Conservation (phyloP, 2,329 filamentous ascomycete species). For the Xylaria sp. region DNA sequence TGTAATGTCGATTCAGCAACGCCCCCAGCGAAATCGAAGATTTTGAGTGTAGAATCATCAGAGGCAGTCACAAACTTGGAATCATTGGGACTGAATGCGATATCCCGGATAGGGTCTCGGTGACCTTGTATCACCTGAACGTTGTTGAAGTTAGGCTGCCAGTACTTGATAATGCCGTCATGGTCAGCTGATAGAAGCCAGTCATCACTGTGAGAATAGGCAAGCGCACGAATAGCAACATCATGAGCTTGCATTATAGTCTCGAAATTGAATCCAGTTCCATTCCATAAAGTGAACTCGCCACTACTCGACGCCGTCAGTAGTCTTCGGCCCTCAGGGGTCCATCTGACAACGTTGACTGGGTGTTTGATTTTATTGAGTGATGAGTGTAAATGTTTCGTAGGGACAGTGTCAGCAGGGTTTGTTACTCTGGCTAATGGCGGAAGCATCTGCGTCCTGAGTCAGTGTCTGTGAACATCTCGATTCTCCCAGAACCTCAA, state of each 20-base stretch:
- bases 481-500: neutral
- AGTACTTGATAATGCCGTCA: conserved; percentile 96
- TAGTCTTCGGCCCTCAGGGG: conserved; percentile 89
- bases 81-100: conserved; percentile 94
- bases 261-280: conserved; percentile 98
- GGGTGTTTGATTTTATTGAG: conserved; percentile 98
- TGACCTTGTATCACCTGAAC: conserved; percentile 95
- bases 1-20: conserved; percentile 83
- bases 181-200: conserved; percentile 97
- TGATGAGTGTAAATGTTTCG: conserved; percentile 97
- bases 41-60: conserved; percentile 92
- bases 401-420: conserved; percentile 87
- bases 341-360: conserved; percentile 97
- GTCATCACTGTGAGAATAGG: conserved; percentile 95
- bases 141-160: conserved; percentile 99
- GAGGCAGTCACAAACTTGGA: conserved; percentile 96
- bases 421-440: conserved; percentile 78
- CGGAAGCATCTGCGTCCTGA: conserved; percentile 76
- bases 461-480: conserved; percentile 25
- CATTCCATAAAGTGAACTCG: conserved; percentile 99
- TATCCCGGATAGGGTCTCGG: conserved; percentile 85
- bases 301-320: conserved; percentile 95
- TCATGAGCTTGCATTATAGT: conserved; percentile 99
- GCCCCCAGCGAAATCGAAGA: conserved; percentile 93
- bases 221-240: conserved; percentile 80